These are phyloP conservation scores for Begonia masoniana DNA, from an alignment of 306 rosid species.

Conservation along the genomic window DNA sequence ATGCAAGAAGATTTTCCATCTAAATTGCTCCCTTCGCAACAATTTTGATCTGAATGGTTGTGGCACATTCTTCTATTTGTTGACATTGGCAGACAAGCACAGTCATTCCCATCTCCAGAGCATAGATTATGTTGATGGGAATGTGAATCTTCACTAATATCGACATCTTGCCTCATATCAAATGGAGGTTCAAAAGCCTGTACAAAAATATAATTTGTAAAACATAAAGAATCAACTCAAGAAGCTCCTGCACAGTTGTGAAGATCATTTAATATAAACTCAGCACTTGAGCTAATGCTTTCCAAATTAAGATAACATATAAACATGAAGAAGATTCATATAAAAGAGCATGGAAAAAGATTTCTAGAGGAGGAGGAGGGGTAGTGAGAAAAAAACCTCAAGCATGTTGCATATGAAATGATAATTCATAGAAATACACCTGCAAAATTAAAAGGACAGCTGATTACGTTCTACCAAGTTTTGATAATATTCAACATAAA, in stretches of 20 bases:
- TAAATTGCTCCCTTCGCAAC: constrained; percentile 29
- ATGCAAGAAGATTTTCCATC: constrained; percentile 19
- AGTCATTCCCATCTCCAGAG: constrained; percentile 26
- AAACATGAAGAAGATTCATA: too few relatives aligned
- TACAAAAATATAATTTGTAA: too few relatives aligned
- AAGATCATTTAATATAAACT: too few relatives aligned
- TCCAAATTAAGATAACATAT: too few relatives aligned
- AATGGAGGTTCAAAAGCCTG: constrained; percentile 95
- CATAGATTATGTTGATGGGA: constrained; percentile 16
- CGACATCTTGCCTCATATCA: constrained; percentile 67
- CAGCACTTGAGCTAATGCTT: too few relatives aligned
- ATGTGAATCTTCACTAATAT: constrained; percentile 32
- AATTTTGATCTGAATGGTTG: constrained; percentile 32
- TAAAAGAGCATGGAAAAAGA: neutral
- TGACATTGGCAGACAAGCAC: constrained; percentile 32
- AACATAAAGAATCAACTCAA: too few relatives aligned
- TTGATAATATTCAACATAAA: neutral
- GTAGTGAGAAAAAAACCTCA: constrained; percentile 40
- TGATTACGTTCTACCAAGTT: constrained; percentile 14
- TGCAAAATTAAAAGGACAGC: constrained; percentile 28
- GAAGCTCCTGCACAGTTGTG: too few relatives aligned
- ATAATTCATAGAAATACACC: constrained; percentile 75
- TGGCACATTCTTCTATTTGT: constrained; percentile 26
- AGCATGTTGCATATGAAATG: constrained; percentile 86
- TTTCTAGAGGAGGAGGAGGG: constrained; percentile 2